Percentiles rank a stretch among this genome's conserved stretches.
Evolutionary conservation across 179 eudicot genomes (phyloP).

Genomic region (Silene vulgaris): DNA sequence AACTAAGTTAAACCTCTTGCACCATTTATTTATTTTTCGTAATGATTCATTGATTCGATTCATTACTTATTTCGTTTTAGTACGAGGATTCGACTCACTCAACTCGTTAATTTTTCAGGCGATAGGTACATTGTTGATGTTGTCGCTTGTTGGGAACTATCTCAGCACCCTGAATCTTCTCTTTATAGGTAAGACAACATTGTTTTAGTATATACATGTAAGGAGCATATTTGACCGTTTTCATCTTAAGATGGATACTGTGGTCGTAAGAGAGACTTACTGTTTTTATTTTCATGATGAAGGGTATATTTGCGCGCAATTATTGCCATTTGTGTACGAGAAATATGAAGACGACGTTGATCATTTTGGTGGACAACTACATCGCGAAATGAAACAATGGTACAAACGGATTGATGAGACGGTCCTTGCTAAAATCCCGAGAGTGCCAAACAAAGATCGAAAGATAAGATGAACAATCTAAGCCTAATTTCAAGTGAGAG

Average conservation of each 20-base stretch:
- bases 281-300: background rate
- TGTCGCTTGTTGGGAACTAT: constrained; percentile 45
- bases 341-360: constrained; percentile 50
- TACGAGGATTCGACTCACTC: background rate
- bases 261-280: background rate
- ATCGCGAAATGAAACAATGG: constrained; percentile 20
- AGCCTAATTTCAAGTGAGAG: too few relatives aligned
- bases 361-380: constrained; percentile 22
- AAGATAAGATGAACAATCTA: background rate
- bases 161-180: constrained; percentile 48
- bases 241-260: background rate
- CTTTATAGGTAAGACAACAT: constrained; percentile 36
- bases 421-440: constrained; percentile 41
- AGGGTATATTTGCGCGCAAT: constrained; percentile 43
- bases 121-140: constrained; percentile 35
- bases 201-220: background rate
- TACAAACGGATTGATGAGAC: constrained; percentile 38
- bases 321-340: constrained; percentile 48
- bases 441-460: constrained; percentile 31
- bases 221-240: background rate
- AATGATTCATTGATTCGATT: too few relatives aligned
- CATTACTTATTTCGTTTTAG: background rate
- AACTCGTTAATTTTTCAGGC: constrained; percentile 28
- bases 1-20: background rate
- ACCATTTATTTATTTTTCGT: too few relatives aligned